A percentile compares a stretch with the other conserved stretches of the same genome.
These are phyloP conservation scores for Microsporum audouinii DNA, from an alignment of 2,329 filamentous ascomycete species.

Conservation along the genomic window DNA sequence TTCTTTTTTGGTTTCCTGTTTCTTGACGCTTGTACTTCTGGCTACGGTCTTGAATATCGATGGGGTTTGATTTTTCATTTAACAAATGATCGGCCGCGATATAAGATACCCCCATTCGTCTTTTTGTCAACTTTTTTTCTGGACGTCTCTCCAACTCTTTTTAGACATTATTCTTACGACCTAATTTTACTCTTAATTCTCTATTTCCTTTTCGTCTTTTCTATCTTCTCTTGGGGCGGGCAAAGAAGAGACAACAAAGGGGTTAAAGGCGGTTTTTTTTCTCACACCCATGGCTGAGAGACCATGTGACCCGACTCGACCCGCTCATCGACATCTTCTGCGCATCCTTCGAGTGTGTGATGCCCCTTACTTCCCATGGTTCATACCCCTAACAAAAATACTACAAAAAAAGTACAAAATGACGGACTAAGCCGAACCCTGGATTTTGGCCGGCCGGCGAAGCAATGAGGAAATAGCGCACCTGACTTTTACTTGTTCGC, in stretches of 20 bases:
- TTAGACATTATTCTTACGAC: background rate
- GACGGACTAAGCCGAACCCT: background rate
- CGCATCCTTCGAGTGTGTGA: background rate
- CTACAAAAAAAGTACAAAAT: background rate
- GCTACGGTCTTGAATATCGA: background rate
- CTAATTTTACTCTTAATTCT: background rate
- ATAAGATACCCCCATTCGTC: slow-evolving; percentile 1
- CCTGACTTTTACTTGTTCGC: background rate
- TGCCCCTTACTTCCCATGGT: background rate
- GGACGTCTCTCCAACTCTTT: background rate
- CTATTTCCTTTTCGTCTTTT: background rate
- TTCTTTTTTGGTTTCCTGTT: background rate
- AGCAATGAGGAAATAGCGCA: background rate
- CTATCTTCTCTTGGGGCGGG: background rate
- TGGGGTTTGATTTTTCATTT: background rate
- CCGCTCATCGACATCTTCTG: background rate
- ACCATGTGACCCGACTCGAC: background rate
- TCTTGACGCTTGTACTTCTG: background rate
- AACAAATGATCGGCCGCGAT: background rate
- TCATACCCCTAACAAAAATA: background rate
- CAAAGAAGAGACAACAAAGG: too few species aligned
- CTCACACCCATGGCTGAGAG: background rate
- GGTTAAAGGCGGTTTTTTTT: background rate
- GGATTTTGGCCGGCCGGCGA: background rate
- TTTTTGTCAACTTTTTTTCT: background rate